A percentile compares a stretch with the other conserved stretches of the same genome.
These are phyloP conservation scores for Capsicum chinense DNA, from an alignment of 257 asterid species.

Conservation along the genomic window DNA sequence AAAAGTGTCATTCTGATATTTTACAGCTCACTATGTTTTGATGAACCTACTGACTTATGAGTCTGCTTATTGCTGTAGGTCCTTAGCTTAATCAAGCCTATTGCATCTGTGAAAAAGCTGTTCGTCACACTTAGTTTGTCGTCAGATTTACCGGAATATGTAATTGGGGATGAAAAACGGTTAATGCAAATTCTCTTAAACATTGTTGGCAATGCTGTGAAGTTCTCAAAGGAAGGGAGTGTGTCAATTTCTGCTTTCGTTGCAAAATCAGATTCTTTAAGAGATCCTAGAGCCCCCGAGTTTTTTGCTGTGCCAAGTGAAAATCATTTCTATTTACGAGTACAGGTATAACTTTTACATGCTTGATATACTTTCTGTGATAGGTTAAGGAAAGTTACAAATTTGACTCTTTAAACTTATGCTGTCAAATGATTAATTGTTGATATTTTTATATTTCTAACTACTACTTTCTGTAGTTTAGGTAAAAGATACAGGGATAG, in stretches of 20 bases:
- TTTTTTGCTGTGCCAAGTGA: slow-evolving; percentile 75
- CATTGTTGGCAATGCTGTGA: slow-evolving; percentile 92
- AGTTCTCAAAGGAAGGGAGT: slow-evolving; percentile 93
- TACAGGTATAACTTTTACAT: slow-evolving; percentile 61
- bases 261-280: slow-evolving; percentile 78
- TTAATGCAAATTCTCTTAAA: slow-evolving; percentile 85
- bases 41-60: slow-evolving; percentile 35
- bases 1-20: slow-evolving; percentile 8
- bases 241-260: slow-evolving; percentile 72
- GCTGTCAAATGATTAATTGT: not conserved
- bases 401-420: not conserved
- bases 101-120: slow-evolving; percentile 87
- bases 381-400: slow-evolving; percentile 25
- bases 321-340: slow-evolving; percentile 78
- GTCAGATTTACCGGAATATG: slow-evolving; percentile 78
- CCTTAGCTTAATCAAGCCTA: slow-evolving; percentile 79
- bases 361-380: not conserved
- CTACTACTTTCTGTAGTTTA: slow-evolving; percentile 37
- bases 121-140: slow-evolving; percentile 68
- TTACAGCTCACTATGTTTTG: slow-evolving; percentile 12
- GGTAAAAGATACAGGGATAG: slow-evolving; percentile 94
- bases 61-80: slow-evolving; percentile 57
- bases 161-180: slow-evolving; percentile 90
- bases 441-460: not conserved
- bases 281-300: slow-evolving; percentile 86